Base-by-base conservation (phyloP, 768 basidiomycete genomes). In the Pholiota conissans region DNA sequence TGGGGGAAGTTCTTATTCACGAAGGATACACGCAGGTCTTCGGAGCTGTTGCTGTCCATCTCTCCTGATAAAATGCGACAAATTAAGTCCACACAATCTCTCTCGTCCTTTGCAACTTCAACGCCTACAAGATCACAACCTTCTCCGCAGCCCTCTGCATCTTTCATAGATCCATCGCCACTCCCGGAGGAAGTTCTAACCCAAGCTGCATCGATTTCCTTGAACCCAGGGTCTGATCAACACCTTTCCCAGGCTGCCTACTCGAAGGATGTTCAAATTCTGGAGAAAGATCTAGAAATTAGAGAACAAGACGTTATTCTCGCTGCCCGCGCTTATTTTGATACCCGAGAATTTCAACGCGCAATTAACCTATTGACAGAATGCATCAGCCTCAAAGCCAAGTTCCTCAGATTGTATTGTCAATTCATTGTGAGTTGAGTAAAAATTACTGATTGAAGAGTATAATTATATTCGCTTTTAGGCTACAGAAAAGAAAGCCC, bases 401-500 rank as follows among this genome's bases (percentile, higher is more conserved):
- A 76, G 24, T 99, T 97, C 71, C 63, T 98, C 60, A 79, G 81
- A 46, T 69, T 87, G 18, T 98, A 99, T 69, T 83, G 90, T 63
- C 84, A 83, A 61, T 98, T 89, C 70, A 77, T 99, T 70, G 97
- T 97, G 69, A 78, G 89, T n/a, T 79, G 22, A 32, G 18, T 32
- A 6, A 32, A 48, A 16, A 56, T 14, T 54, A 18, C 27, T 16
- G 18, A 16, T 34, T 20, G 32, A 26, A 27, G 28, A 22, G 45
- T 49, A 13, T 16, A 11, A 45, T 26, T 49, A 51, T 37, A 5
- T 28, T 30, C 46, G 34, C 26, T 59, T 63, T 54, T 65, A 96
- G 95, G 87, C 88, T 11, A 85, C 85, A 56, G 95, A 98, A 75
- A 89, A 89, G 67, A 85, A 84, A 62, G 86, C 91, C 0, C 81